A percentile compares a stretch with the other conserved stretches of the same genome.
Evolutionary conservation across 176 grass and related monocot species (phyloP).

Genomic region (Aegilops longissima): DNA sequence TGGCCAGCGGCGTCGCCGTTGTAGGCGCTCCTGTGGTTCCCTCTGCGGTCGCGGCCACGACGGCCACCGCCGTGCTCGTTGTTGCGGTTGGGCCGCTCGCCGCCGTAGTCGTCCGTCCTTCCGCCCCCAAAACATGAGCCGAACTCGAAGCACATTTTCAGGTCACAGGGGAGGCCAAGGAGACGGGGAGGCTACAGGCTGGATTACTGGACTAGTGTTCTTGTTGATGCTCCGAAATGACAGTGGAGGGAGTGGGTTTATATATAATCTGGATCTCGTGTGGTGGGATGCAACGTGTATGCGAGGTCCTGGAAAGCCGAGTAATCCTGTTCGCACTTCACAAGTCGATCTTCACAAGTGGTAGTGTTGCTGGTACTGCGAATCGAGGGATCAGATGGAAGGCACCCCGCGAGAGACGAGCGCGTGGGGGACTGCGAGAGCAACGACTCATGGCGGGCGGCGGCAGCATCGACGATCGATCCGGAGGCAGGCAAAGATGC

Average conservation of each 20-base stretch:
- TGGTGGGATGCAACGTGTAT: too few relatives aligned
- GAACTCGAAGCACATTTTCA: constrained; percentile 35
- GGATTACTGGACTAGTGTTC: background rate
- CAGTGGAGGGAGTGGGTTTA: background rate
- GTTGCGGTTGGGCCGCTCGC: background rate
- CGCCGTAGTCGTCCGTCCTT: background rate
- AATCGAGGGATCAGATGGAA: too few relatives aligned
- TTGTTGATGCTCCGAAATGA: background rate
- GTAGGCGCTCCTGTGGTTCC: background rate
- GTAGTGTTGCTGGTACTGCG: too few relatives aligned
- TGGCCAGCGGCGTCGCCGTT: background rate
- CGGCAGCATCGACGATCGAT: too few relatives aligned
- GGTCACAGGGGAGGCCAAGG: background rate
- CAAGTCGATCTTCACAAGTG: too few relatives aligned
- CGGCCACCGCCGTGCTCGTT: background rate
- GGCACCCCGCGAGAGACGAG: too few relatives aligned
- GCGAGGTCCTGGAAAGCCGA: too few relatives aligned
- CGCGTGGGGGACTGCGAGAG: too few relatives aligned
- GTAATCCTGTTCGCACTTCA: too few relatives aligned
- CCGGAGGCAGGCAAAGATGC: too few relatives aligned
- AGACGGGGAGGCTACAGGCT: background rate
- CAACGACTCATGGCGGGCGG: too few relatives aligned
- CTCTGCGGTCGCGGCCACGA: background rate
- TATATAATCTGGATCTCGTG: too few relatives aligned
- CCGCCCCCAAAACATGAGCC: background rate